Conservation (phyloP, 495 filamentous ascomycete genomes). For the Neurospora sp. region DNA sequence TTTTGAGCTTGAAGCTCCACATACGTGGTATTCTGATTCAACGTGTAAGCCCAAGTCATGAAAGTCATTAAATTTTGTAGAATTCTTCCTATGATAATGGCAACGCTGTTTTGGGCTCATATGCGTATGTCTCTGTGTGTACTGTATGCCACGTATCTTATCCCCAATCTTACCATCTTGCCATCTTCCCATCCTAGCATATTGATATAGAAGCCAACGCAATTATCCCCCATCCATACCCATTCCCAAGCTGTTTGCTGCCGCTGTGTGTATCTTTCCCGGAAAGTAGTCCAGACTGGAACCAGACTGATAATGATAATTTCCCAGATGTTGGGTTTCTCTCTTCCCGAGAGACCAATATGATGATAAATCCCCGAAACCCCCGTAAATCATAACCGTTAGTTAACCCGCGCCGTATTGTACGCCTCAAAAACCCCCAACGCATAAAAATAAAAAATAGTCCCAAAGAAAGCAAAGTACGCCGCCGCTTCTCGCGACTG, state of each 20-base stretch:
- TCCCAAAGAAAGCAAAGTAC: no score
- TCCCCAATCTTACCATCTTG: background rate
- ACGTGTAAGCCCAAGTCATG: background rate
- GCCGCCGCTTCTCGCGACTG: no score
- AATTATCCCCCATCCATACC: background rate
- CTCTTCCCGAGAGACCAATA: background rate
- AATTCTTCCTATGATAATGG: background rate
- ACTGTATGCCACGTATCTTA: background rate
- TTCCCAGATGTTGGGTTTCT: background rate
- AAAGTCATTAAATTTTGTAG: background rate
- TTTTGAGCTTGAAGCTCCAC: background rate
- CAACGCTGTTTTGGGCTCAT: background rate
- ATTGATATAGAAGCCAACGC: no score
- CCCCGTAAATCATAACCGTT: background rate
- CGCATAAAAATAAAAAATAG: no score
- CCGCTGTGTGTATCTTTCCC: background rate
- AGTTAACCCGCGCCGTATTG: background rate
- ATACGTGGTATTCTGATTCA: background rate
- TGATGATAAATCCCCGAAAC: background rate
- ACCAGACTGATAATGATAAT: background rate
- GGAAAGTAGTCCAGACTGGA: background rate
- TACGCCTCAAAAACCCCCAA: background rate
- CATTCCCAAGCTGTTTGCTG: background rate
- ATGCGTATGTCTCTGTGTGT: background rate
- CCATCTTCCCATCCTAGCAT: no score